phyloP scores from a whole-genome alignment of 345 rosid genomes.

The Aethionema arabicum region DNA sequence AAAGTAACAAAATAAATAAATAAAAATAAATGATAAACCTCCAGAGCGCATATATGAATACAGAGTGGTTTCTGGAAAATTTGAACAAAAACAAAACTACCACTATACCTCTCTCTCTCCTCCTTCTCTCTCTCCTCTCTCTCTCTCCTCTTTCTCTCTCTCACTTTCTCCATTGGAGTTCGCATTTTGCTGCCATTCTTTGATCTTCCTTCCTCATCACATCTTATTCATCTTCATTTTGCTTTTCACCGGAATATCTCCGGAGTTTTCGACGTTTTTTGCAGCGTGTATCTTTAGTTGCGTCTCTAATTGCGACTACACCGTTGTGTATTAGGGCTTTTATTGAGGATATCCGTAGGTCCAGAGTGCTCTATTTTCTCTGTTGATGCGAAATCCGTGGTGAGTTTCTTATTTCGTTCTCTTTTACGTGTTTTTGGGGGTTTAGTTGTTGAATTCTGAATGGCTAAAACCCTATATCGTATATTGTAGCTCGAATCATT shows the following conservation, averaged over 20 bases:
- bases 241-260: constrained; percentile 20
- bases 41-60: constrained; percentile 2
- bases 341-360: background rate
- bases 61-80: constrained; percentile 19
- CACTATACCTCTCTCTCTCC: constrained; percentile 17
- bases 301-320: constrained; percentile 2
- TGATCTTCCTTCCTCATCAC: constrained; percentile 19
- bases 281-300: background rate
- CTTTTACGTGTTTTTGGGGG: background rate
- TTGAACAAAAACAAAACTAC: constrained; percentile 9
- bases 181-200: constrained; percentile 30
- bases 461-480: constrained; percentile 11
- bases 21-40: no score
- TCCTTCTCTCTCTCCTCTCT: background rate
- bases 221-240: background rate
- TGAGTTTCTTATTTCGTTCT: constrained; percentile 11
- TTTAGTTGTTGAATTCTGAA: background rate
- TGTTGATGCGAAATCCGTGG: constrained; percentile 19
- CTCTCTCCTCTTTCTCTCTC: constrained; percentile 1
- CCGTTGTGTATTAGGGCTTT: constrained; percentile 11
- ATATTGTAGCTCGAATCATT: constrained; percentile 22
- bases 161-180: constrained; percentile 21
- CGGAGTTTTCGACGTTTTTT: background rate
- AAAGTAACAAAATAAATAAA: no score
- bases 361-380: background rate